phyloP scores from a whole-genome alignment of 2,329 filamentous ascomycete species.

The Trichoderma sp. region DNA sequence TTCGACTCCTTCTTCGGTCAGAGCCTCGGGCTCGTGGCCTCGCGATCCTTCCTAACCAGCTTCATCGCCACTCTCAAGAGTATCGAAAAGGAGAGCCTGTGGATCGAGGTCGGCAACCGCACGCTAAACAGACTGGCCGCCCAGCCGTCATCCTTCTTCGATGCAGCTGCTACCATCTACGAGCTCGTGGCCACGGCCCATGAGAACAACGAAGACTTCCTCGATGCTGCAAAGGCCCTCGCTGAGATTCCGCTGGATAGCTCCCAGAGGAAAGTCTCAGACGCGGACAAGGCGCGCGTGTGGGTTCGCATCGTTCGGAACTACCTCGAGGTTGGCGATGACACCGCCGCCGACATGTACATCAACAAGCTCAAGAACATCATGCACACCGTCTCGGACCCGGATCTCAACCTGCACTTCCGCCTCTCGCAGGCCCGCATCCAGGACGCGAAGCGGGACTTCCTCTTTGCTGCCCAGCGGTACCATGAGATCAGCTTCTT shows the following conservation, averaged over 20 bases:
- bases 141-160: constrained; percentile 69
- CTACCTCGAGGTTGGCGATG: constrained; percentile 92
- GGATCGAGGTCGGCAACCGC: constrained; percentile 72
- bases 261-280: constrained; percentile 78
- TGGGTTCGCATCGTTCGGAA: constrained; percentile 95
- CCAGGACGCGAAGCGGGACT: constrained; percentile 83
- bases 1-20: constrained; percentile 65
- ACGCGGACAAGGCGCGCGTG: constrained; percentile 76
- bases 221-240: constrained; percentile 71
- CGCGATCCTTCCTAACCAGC: constrained; percentile 64
- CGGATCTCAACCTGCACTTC: constrained; percentile 77
- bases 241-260: constrained; percentile 84
- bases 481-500: constrained; percentile 87
- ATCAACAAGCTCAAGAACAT: constrained; percentile 95
- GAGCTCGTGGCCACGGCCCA: constrained; percentile 80
- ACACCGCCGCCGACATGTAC: constrained; percentile 77
- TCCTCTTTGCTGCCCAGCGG: constrained; percentile 80
- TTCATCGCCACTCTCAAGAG: constrained; percentile 63
- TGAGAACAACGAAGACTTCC: constrained; percentile 78
- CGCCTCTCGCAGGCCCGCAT: constrained; percentile 90
- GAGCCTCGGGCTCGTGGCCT: constrained; percentile 71
- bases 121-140: constrained; percentile 64
- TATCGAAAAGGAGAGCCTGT: constrained; percentile 60
- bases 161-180: constrained; percentile 77
- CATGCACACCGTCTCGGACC: constrained; percentile 73